Percentiles rank a stretch among this genome's conserved stretches.
Evolutionary conservation across 169 alveolate genomes (phyloP).

Genomic region (Eimeria necatrix): DNA sequence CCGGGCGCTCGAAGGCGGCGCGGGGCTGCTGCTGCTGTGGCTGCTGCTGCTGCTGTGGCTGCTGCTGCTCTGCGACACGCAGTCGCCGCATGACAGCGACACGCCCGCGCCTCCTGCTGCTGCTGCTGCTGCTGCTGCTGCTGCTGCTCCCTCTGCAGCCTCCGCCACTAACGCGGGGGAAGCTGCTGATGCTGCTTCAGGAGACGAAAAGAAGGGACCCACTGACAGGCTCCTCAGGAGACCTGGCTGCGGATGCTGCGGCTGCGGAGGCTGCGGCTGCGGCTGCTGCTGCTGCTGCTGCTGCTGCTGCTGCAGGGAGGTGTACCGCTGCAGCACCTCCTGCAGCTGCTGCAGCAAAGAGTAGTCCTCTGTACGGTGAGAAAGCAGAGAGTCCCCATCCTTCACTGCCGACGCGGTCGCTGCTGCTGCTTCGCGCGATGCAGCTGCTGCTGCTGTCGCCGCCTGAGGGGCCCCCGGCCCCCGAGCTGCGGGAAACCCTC

Average conservation of each 20-base stretch:
- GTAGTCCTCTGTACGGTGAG: not conserved
- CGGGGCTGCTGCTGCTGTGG: not conserved
- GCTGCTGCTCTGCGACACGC: slow-evolving; percentile 37
- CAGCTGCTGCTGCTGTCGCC: slow-evolving; percentile 11
- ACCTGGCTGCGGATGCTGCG: not conserved
- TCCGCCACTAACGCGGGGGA: slow-evolving; percentile 14
- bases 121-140: not conserved
- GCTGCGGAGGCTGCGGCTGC: not conserved
- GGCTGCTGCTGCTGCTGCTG: slow-evolving; percentile 49
- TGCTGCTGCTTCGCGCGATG: slow-evolving; percentile 26
- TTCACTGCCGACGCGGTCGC: not conserved
- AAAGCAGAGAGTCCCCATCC: not conserved
- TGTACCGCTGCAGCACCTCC: slow-evolving; percentile 56
- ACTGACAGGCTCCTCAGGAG: not conserved
- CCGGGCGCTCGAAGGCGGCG: not conserved
- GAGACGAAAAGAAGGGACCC: slow-evolving; percentile 8
- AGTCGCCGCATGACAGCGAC: too few species aligned
- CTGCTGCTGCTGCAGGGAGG: slow-evolving; percentile 8
- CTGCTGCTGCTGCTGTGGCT: slow-evolving; percentile 34
- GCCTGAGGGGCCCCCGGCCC: slow-evolving; percentile 47
- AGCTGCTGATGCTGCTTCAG: slow-evolving; percentile 21
- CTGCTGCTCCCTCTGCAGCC: slow-evolving; percentile 14
- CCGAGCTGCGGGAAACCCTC: slow-evolving; percentile 23
- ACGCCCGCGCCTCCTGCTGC: not conserved
- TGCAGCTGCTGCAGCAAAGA: slow-evolving; percentile 68